Conservation (phyloP, 345 rosid genomes). For the Aethionema arabicum region DNA sequence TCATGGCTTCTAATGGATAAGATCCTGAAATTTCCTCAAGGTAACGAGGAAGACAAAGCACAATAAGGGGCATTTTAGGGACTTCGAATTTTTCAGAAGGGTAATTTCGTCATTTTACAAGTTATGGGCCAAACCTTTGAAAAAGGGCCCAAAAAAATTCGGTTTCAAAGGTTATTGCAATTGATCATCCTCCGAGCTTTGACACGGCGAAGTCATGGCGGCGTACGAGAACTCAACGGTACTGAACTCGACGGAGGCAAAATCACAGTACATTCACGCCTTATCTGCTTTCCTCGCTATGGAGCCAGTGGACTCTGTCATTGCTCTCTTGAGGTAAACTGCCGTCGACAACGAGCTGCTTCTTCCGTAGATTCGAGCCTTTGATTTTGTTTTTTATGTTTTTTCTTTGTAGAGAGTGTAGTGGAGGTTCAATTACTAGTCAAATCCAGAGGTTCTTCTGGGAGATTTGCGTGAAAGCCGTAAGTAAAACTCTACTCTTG, state of each 20-base stretch:
- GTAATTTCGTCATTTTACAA: background rate
- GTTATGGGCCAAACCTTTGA: background rate
- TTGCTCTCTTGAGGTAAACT: constrained; percentile 57
- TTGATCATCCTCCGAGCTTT: constrained; percentile 16
- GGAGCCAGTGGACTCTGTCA: constrained; percentile 55
- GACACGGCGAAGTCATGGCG: constrained; percentile 39
- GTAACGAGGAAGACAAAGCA: constrained; percentile 10
- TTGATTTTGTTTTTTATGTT: constrained; percentile 5
- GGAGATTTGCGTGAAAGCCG: constrained; percentile 61
- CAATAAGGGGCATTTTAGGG: constrained; percentile 11
- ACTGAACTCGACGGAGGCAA: constrained; percentile 27
- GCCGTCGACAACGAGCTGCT: background rate
- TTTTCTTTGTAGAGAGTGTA: constrained; percentile 43
- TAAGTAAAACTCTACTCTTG: constrained; percentile 35
- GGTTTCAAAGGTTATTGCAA: background rate
- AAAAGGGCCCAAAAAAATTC: background rate
- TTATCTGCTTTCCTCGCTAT: constrained; percentile 74
- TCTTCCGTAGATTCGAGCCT: background rate
- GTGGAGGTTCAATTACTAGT: constrained; percentile 61
- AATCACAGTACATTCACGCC: constrained; percentile 45
- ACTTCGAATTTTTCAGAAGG: background rate
- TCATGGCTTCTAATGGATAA: constrained; percentile 36
- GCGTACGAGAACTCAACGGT: constrained; percentile 26
- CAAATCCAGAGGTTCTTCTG: constrained; percentile 63
- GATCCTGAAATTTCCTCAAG: constrained; percentile 3